A percentile compares a stretch with the other conserved stretches of the same genome.
Evolutionary conservation across 805 yeast genomes (phyloP).

Genomic region (Candida manassasensis): DNA sequence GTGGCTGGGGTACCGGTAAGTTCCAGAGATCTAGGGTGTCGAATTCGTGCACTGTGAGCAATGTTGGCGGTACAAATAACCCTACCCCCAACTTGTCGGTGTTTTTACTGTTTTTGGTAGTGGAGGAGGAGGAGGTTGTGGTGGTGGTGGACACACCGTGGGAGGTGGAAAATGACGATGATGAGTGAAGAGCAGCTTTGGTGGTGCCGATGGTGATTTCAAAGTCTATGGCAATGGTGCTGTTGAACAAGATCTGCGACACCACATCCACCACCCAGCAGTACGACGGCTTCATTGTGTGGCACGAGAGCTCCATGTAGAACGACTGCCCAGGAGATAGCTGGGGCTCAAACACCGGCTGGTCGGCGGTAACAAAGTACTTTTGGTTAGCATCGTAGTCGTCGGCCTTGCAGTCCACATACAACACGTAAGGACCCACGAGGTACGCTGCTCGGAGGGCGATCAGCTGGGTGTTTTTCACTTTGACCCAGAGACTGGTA

Average conservation of each 20-base stretch:
- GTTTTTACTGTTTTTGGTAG: constrained; percentile 17
- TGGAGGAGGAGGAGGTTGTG: constrained; percentile 22
- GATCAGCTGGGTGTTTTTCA: constrained; percentile 68
- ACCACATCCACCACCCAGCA: constrained; percentile 78
- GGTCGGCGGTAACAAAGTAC: constrained; percentile 69
- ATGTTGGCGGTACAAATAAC: constrained; percentile 17
- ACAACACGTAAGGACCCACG: constrained; percentile 84
- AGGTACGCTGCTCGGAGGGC: constrained; percentile 78
- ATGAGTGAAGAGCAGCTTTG: constrained; percentile 29
- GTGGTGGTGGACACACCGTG: too few relatives aligned
- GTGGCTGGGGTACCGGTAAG: constrained; percentile 44
- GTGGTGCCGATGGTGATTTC: constrained; percentile 54
- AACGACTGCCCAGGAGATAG: constrained; percentile 64
- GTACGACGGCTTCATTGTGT: constrained; percentile 53
- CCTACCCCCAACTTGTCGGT: constrained; percentile 26
- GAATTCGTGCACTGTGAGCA: constrained; percentile 45
- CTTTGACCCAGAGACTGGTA: constrained; percentile 45
- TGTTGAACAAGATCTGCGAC: constrained; percentile 73
- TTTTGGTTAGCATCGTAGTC: constrained; percentile 53
- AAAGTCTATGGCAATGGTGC: constrained; percentile 63
- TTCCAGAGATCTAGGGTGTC: constrained; percentile 77
- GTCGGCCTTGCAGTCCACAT: constrained; percentile 71
- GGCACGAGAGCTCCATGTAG: constrained; percentile 57
- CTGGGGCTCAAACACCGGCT: constrained; percentile 71
- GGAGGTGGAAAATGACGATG: too few relatives aligned